Percentiles rank a stretch among this genome's conserved stretches.
phyloP scores from a whole-genome alignment of 2,329 filamentous ascomycete species.

The Drechslera avenae region DNA sequence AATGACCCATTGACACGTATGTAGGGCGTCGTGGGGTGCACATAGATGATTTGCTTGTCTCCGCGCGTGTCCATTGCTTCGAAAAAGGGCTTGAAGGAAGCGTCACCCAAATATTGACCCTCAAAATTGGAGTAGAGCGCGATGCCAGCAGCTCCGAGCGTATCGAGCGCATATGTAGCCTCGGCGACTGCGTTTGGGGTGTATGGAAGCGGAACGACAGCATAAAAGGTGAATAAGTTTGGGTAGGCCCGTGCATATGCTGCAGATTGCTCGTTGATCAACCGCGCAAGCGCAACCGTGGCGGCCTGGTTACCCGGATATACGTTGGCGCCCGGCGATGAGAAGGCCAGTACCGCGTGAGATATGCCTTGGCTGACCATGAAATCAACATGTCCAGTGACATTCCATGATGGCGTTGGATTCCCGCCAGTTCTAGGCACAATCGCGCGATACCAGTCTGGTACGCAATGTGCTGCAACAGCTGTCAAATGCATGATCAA shows the following conservation, averaged over 20 bases:
- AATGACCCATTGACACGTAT: background rate
- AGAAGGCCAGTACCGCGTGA: conserved; percentile 3
- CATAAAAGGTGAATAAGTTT: conserved; percentile 15
- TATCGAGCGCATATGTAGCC: conserved; percentile 4
- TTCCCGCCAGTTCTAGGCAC: conserved; percentile 8
- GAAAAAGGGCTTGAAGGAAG: conserved; percentile 10
- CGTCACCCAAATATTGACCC: conserved; percentile 6
- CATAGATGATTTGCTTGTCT: conserved; percentile 5
- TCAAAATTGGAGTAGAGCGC: conserved; percentile 16
- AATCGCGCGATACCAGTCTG: conserved; percentile 10
- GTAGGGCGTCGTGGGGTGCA: conserved; percentile 12
- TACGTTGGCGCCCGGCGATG: conserved; percentile 8
- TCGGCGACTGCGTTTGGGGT: background rate
- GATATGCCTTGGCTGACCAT: conserved; percentile 11
- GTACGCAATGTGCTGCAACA: conserved; percentile 10
- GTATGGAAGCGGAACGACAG: conserved; percentile 13
- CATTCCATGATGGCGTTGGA: conserved; percentile 10
- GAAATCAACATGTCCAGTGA: conserved; percentile 6
- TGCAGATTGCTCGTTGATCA: conserved; percentile 15
- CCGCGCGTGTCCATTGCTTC: conserved; percentile 2
- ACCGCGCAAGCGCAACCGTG: conserved; percentile 7
- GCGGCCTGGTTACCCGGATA: conserved; percentile 3
- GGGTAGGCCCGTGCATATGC: conserved; percentile 2
- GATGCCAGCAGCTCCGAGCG: conserved; percentile 4
- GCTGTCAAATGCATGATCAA: background rate